A percentile compares a stretch with the other conserved stretches of the same genome.
Conservation (phyloP, 1,284 basidiomycete genomes). For the Paramarasmius palmivorus region DNA sequence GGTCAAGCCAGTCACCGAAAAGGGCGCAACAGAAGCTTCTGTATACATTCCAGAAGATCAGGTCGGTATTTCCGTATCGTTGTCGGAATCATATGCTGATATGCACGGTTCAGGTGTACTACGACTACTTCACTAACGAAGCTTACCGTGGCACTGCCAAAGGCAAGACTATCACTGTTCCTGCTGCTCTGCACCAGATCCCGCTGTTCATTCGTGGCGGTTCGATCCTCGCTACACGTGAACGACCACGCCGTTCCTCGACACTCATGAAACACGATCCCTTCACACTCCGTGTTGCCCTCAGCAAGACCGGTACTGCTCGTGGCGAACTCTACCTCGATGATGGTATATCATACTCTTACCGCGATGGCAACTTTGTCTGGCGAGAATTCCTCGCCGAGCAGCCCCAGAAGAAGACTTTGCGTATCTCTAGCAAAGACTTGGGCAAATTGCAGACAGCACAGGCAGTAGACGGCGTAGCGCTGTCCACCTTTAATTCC, state of each 20-base stretch:
- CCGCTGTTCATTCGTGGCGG: constrained; percentile 94
- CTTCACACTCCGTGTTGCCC: constrained; percentile 87
- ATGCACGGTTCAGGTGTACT: constrained; percentile 76
- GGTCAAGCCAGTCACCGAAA: constrained; percentile 87
- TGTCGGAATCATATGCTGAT: neutral
- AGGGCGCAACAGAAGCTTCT: constrained; percentile 68
- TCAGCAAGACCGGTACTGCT: constrained; percentile 68
- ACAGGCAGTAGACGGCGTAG: constrained; percentile 53
- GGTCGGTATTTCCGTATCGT: constrained; percentile 37
- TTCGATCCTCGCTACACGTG: constrained; percentile 84
- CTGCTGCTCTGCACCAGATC: constrained; percentile 77
- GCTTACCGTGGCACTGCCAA: constrained; percentile 66
- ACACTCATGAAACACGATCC: constrained; percentile 91
- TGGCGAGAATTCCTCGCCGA: constrained; percentile 78
- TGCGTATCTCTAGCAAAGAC: constrained; percentile 57
- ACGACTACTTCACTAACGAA: constrained; percentile 84
- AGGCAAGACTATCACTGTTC: constrained; percentile 70
- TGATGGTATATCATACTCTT: constrained; percentile 87
- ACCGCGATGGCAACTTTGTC: constrained; percentile 79
- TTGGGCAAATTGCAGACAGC: constrained; percentile 45
- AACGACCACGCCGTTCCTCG: constrained; percentile 85
- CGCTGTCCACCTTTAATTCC: constrained; percentile 46
- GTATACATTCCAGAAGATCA: constrained; percentile 91
- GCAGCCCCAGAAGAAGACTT: constrained; percentile 40
- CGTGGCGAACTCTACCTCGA: constrained; percentile 92